Percentiles rank a stretch among this genome's conserved stretches.
phyloP scores from a whole-genome alignment of 202 grass and related monocot species.

The Hordeum pubiflorum region DNA sequence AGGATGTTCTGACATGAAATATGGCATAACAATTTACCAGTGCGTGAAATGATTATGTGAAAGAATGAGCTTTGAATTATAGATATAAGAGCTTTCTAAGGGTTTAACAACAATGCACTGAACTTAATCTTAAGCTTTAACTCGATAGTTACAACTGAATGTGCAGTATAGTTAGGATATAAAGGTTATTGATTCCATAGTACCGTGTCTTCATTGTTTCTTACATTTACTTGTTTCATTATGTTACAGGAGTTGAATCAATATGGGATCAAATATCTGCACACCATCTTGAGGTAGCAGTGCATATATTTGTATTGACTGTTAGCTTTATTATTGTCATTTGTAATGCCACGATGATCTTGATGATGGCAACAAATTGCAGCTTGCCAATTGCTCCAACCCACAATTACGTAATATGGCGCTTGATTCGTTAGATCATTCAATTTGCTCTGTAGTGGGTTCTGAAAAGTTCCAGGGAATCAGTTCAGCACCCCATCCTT shows the following conservation, averaged over 20 bases:
- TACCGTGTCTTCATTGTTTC: not conserved
- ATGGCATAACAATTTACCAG: not conserved
- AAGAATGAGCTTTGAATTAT: not conserved
- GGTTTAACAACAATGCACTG: slow-evolving; percentile 7
- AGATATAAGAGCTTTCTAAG: not conserved
- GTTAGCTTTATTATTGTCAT: slow-evolving; percentile 17
- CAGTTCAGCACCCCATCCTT: slow-evolving; percentile 47
- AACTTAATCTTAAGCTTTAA: slow-evolving; percentile 15
- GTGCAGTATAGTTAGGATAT: slow-evolving; percentile 3
- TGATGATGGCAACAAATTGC: slow-evolving; percentile 34
- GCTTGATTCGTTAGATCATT: slow-evolving; percentile 87
- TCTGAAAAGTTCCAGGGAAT: slow-evolving; percentile 77
- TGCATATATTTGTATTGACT: slow-evolving; percentile 27
- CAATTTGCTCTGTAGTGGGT: slow-evolving; percentile 91
- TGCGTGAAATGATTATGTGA: not conserved
- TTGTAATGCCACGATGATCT: slow-evolving; percentile 19
- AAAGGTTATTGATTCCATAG: not conserved
- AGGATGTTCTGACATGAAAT: slow-evolving; percentile 2
- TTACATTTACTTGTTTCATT: slow-evolving; percentile 25
- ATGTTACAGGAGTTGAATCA: slow-evolving; percentile 67
- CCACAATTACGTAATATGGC: slow-evolving; percentile 84
- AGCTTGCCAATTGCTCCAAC: slow-evolving; percentile 79
- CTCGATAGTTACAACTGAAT: slow-evolving; percentile 2
- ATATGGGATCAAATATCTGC: slow-evolving; percentile 93
- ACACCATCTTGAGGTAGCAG: slow-evolving; percentile 85